These are phyloP conservation scores for Candida tammaniensis DNA, from an alignment of 805 yeast genomes.

Conservation along the genomic window DNA sequence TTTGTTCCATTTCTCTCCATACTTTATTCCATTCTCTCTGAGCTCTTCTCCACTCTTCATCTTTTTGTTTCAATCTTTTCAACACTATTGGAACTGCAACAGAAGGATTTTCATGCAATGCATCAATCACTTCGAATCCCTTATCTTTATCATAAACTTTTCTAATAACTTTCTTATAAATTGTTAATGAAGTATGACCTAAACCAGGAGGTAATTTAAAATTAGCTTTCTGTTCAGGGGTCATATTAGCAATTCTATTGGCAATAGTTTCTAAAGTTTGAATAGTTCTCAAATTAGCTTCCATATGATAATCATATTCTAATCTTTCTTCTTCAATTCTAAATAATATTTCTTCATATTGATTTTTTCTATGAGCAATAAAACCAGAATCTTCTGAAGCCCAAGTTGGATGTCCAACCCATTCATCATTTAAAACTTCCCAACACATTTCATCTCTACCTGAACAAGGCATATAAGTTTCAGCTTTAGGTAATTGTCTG, in stretches of 20 bases:
- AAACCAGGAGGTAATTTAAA: conserved; percentile 90
- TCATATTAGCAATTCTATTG: conserved; percentile 88
- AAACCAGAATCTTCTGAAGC: conserved; percentile 99
- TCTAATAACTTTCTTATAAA: conserved; percentile 89
- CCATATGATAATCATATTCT: conserved; percentile 95
- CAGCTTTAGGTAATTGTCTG: conserved; percentile 87
- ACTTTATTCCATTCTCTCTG: conserved; percentile 99
- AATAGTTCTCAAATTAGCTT: conserved; percentile 88
- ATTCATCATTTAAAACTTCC: conserved; percentile 97
- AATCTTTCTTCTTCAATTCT: conserved; percentile 97
- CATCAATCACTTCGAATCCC: conserved; percentile 94
- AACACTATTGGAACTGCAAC: conserved; percentile 92
- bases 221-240: conserved; percentile 78
- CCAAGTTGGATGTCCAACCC: conserved; percentile 99
- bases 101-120: conserved; percentile 92
- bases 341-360: conserved; percentile 92
- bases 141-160: conserved; percentile 92
- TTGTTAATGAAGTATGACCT: conserved; percentile 87
- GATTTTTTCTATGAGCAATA: conserved; percentile 97
- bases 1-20: conserved; percentile 98
- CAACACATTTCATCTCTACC: conserved; percentile 99
- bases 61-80: conserved; percentile 92
- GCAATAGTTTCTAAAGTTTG: conserved; percentile 95
- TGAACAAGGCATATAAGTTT: conserved; percentile 94
- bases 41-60: conserved; percentile 97